These are phyloP conservation scores for Phylloporus sp. DNA, from an alignment of 768 basidiomycete genomes.

Conservation along the genomic window DNA sequence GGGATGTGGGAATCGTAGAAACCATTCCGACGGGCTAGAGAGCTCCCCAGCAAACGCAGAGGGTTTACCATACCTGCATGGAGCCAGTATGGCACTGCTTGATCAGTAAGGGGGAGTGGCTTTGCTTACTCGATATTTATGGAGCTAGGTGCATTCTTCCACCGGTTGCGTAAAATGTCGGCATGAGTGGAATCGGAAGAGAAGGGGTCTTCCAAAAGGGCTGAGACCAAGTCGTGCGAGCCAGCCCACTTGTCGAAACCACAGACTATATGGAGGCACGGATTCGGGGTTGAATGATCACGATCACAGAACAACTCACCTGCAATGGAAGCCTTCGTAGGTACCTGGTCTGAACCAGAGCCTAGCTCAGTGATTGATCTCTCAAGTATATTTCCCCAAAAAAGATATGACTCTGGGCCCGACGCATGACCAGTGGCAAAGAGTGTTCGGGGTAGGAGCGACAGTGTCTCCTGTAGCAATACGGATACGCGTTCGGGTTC, in stretches of 20 bases:
- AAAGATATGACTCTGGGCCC: slow-evolving; percentile 32
- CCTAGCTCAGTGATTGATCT: slow-evolving; percentile 28
- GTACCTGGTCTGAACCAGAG: slow-evolving; percentile 31
- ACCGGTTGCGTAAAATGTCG: slow-evolving; percentile 45
- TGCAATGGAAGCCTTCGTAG: slow-evolving; percentile 42
- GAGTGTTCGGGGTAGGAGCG: slow-evolving; percentile 45
- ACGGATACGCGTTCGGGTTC: slow-evolving; percentile 35
- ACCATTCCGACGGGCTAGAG: slow-evolving; percentile 49
- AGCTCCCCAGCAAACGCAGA: slow-evolving; percentile 23
- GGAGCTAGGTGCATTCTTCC: slow-evolving; percentile 35
- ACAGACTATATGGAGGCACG: slow-evolving; percentile 44
- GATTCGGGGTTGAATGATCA: slow-evolving; percentile 1
- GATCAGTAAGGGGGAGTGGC: neutral
- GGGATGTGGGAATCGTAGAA: slow-evolving; percentile 51
- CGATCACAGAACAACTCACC: slow-evolving; percentile 35
- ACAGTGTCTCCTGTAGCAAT: slow-evolving; percentile 46
- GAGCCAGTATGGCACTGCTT: neutral
- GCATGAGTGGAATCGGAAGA: slow-evolving; percentile 46
- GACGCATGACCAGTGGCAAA: slow-evolving; percentile 17
- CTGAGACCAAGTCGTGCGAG: slow-evolving; percentile 58
- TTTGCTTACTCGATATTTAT: slow-evolving; percentile 27
- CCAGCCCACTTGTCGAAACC: slow-evolving; percentile 52
- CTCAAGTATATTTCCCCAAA: slow-evolving; percentile 47
- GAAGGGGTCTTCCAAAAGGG: slow-evolving; percentile 70
- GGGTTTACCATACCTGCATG: slow-evolving; percentile 23